These are phyloP conservation scores for Microthlaspi erraticum DNA, from an alignment of 345 rosid species.

Conservation along the genomic window DNA sequence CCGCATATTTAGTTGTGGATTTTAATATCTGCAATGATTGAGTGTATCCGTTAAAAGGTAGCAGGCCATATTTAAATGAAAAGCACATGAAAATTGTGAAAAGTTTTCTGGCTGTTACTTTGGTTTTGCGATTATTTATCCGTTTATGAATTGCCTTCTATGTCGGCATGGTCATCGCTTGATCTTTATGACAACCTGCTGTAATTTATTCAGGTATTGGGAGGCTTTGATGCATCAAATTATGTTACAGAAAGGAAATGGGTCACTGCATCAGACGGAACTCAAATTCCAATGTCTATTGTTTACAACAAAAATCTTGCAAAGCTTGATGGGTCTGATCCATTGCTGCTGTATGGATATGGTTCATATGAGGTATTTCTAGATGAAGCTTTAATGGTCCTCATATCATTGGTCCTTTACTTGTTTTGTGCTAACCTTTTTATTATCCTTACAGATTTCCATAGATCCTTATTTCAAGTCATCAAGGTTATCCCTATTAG, in stretches of 20 bases:
- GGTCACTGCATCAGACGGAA: slow-evolving; percentile 88
- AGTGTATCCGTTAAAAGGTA: slow-evolving; percentile 12
- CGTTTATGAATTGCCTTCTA: slow-evolving; percentile 4
- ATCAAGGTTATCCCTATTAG: slow-evolving; percentile 80
- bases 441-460: slow-evolving; percentile 53
- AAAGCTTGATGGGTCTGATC: slow-evolving; percentile 88
- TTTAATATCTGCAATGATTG: slow-evolving; percentile 1
- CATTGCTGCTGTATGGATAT: slow-evolving; percentile 81
- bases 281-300: slow-evolving; percentile 80
- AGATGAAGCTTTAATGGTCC: slow-evolving; percentile 17
- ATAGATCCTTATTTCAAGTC: slow-evolving; percentile 75
- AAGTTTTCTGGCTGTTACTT: background rate
- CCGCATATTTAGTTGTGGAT: background rate
- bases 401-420: background rate
- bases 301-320: slow-evolving; percentile 73
- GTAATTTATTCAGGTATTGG: slow-evolving; percentile 65
- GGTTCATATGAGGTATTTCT: slow-evolving; percentile 93
- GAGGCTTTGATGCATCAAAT: slow-evolving; percentile 84
- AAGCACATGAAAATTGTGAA: background rate
- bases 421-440: slow-evolving; percentile 23
- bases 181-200: slow-evolving; percentile 10
- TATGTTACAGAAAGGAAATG: slow-evolving; percentile 87
- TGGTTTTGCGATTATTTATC: background rate
- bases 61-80: slow-evolving; percentile 6
- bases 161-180: slow-evolving; percentile 2